phyloP scores from a whole-genome alignment of 352 stramenopile genomes.

The Pythium plurisporium region DNA sequence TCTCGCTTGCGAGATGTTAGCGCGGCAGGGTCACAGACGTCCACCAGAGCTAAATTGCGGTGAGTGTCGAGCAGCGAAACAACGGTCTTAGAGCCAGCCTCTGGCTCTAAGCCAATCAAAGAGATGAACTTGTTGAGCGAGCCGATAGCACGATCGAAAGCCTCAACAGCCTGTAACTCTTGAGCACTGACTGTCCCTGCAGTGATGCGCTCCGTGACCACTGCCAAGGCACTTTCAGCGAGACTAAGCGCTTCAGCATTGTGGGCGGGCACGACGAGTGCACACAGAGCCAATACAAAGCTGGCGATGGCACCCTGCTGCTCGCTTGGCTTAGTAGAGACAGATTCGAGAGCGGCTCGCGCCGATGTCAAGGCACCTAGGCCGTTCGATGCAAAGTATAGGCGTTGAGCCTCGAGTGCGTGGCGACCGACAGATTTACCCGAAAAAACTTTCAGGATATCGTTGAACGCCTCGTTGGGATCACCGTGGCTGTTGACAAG shows the following conservation, averaged over 20 bases:
- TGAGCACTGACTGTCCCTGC: neutral
- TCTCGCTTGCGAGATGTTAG: neutral
- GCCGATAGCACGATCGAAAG: constrained; percentile 8
- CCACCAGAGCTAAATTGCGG: neutral
- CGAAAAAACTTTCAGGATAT: neutral
- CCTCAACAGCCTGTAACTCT: constrained; percentile 4
- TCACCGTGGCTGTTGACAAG: neutral
- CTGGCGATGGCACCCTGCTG: neutral
- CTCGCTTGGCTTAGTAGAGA: neutral
- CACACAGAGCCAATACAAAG: constrained; percentile 11
- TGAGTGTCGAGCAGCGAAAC: neutral
- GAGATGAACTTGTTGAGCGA: constrained; percentile 7
- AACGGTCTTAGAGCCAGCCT: too few species aligned
- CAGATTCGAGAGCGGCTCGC: neutral
- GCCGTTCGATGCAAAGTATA: neutral
- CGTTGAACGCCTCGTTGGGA: neutral
- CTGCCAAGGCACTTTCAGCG: neutral
- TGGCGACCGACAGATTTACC: neutral
- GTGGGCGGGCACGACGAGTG: neutral
- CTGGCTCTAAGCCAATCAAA: neutral
- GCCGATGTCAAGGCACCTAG: neutral
- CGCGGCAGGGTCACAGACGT: neutral
- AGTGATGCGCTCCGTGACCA: constrained; percentile 1
- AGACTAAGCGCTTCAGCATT: neutral
- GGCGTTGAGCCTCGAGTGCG: constrained; percentile 2